These are phyloP conservation scores for Capsicum rhomboideum DNA, from an alignment of 257 asterid genomes.

Conservation along the genomic window DNA sequence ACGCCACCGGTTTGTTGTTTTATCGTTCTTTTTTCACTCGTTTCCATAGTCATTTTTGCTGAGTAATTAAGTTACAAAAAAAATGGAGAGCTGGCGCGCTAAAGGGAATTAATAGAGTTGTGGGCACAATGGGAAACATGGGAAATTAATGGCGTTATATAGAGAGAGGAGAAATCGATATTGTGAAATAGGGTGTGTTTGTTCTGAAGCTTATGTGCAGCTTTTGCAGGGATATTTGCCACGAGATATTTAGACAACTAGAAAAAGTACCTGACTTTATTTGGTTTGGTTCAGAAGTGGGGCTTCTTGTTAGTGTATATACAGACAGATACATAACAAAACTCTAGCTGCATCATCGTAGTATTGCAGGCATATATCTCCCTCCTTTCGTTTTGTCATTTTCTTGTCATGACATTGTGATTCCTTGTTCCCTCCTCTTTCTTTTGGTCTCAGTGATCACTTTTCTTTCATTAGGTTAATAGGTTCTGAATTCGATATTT, in stretches of 20 bases:
- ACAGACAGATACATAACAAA: neutral
- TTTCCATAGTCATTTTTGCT: neutral
- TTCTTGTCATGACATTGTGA: neutral
- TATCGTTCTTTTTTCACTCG: neutral
- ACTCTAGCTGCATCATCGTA: too few species aligned
- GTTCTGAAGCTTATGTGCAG: neutral
- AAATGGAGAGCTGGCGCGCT: too few species aligned
- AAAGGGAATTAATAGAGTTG: neutral
- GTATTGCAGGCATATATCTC: too few species aligned
- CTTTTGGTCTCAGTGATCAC: neutral
- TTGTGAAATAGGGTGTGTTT: too few species aligned
- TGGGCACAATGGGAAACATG: neutral
- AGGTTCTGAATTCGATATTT: neutral
- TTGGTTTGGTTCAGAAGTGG: neutral
- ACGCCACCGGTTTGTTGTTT: neutral
- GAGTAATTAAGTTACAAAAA: neutral
- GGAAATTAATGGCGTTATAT: neutral
- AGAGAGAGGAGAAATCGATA: neutral
- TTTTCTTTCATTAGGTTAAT: neutral
- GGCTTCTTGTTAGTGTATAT: neutral
- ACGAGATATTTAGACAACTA: neutral
- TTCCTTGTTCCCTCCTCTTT: neutral
- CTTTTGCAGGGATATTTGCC: neutral
- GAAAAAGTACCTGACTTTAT: neutral
- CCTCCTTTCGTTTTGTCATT: neutral